Base-by-base conservation (phyloP, 306 rosid species). In the Gillenia trifoliata region DNA sequence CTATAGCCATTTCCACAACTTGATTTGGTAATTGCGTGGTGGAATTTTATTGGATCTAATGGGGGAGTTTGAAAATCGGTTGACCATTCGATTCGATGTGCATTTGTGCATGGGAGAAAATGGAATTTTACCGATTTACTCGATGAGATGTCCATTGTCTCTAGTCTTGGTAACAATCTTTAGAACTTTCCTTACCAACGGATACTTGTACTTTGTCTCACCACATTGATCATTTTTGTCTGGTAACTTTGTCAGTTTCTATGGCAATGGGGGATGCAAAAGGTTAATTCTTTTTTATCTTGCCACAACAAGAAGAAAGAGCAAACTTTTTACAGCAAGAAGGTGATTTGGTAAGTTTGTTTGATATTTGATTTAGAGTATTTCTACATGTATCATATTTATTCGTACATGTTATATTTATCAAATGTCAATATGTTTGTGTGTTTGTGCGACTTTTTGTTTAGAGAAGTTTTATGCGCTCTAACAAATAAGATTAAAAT, bases 71-170 rank as follows among this genome's bases (percentile, higher is more conserved):
- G 78, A 68, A 76, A 70, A 54, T 19, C 11, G 2, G 49, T 75
- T 80, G 80, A 70, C 77, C 70, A 25, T 28, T 16, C 17, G 23
- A 7, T 49, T 64, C 38, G 16, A 70, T 64, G 68, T 16, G 17
- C 2, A 12, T 36, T 7, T 19, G 7, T 63, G 41, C 16, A 31
- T 68, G 1, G 69, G 65, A 45, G 12, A 31, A 68, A 62, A 17
- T 28, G 43, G n/a, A 62, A 33, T 16, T 54, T 38, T 26, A 60
- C 28, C 4, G 75, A 31, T 31, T 57, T 59, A 68, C 28, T 61
- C 60, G 12, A 2, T 8, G 1, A 30, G 4, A 12, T 23, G 43
- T 20, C 38, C 59, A 0, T 34, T 10, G 66, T 72, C 75, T 17
- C 1, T 40, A 1, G 3, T 40, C 28, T 38, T 38, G 15, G 28